These are phyloP conservation scores for Aspergillus homomorphus DNA, from an alignment of 495 filamentous ascomycete genomes.

Conservation along the genomic window DNA sequence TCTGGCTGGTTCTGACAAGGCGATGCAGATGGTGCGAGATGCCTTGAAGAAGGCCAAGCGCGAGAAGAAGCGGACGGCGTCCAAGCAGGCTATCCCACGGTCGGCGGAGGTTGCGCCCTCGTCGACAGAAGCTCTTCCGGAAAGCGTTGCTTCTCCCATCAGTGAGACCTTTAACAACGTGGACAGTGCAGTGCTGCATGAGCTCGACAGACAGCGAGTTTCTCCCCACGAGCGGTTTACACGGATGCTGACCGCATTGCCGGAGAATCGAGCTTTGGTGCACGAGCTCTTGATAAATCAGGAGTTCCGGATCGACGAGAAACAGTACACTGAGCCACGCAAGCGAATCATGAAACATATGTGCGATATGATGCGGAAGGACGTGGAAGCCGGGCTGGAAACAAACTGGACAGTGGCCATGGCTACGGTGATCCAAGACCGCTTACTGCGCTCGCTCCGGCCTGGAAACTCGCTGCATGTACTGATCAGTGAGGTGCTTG, in stretches of 20 bases:
- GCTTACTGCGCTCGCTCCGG: constrained; percentile 76
- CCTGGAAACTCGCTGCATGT: constrained; percentile 77
- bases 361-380: constrained; percentile 72
- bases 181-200: constrained; percentile 37
- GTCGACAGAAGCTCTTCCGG: constrained; percentile 35
- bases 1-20: constrained; percentile 77
- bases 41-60: constrained; percentile 77
- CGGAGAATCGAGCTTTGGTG: constrained; percentile 78
- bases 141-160: constrained; percentile 45
- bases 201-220: constrained; percentile 36
- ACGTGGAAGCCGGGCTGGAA: constrained; percentile 67
- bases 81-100: constrained; percentile 60
- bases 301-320: constrained; percentile 64
- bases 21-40: constrained; percentile 75
- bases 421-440: constrained; percentile 79
- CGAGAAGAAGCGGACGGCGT: constrained; percentile 53
- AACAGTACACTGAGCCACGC: constrained; percentile 46
- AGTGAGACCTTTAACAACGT: constrained; percentile 45
- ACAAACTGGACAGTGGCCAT: constrained; percentile 76
- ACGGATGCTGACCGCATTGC: constrained; percentile 62
- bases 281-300: constrained; percentile 92
- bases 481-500: constrained; percentile 80
- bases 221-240: constrained; percentile 47
- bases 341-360: constrained; percentile 59
- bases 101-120: constrained; percentile 39